Evolutionary conservation across 495 filamentous ascomycete species (phyloP).

Genomic region (Massariosphaeria phaeospora): DNA sequence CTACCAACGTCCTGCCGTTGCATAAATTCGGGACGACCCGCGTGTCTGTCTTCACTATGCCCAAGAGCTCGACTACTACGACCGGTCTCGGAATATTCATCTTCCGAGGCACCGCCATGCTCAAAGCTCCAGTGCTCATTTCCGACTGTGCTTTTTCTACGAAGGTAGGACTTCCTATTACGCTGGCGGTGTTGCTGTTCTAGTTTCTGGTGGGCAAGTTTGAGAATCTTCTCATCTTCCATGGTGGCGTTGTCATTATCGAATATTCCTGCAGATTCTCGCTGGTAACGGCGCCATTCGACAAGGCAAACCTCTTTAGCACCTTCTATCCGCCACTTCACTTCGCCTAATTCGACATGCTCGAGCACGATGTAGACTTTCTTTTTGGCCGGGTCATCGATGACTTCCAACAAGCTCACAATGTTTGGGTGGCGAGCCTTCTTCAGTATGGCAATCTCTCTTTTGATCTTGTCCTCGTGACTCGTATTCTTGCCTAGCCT

Average conservation of each 20-base stretch:
- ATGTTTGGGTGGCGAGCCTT: constrained; percentile 95
- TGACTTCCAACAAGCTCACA: constrained; percentile 90
- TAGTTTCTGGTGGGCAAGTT: constrained; percentile 34
- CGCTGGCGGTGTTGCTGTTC: constrained; percentile 30
- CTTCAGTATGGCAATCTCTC: constrained; percentile 95
- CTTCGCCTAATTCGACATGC: constrained; percentile 87
- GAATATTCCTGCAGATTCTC: constrained; percentile 55
- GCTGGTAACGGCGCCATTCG: constrained; percentile 72
- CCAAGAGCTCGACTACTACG: constrained; percentile 26
- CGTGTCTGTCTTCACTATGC: not conserved
- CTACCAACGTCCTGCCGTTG: not conserved
- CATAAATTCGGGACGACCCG: not conserved
- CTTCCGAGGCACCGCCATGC: constrained; percentile 63
- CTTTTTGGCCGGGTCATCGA: constrained; percentile 89
- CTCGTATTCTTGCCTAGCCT: constrained; percentile 73
- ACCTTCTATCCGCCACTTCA: constrained; percentile 85
- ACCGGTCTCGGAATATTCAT: constrained; percentile 30
- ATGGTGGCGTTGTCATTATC: constrained; percentile 37
- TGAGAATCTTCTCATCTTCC: constrained; percentile 55
- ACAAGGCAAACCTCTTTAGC: constrained; percentile 71
- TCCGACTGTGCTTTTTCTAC: not conserved
- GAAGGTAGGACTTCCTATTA: constrained; percentile 19
- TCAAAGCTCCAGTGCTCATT: constrained; percentile 70
- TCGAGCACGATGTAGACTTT: constrained; percentile 98
- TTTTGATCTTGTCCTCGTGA: constrained; percentile 89